These are phyloP conservation scores for Sporothrix protearum DNA, from an alignment of 2,329 filamentous ascomycete species.

Conservation along the genomic window DNA sequence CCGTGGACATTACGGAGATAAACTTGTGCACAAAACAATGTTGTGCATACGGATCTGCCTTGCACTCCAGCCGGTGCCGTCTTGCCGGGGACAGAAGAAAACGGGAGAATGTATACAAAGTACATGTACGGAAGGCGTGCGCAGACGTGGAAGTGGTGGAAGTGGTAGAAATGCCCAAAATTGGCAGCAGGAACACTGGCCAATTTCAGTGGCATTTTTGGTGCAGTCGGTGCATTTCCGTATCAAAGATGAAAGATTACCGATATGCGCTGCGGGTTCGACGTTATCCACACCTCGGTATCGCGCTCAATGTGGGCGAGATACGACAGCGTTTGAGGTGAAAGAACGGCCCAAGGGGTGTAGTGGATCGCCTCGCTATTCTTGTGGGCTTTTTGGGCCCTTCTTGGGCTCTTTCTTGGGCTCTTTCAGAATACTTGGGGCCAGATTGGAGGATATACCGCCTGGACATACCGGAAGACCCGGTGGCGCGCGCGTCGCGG, in stretches of 20 bases:
- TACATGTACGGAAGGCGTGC: background rate
- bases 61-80: background rate
- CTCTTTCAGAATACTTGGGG: background rate
- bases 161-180: background rate
- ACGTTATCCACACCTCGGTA: conserved; percentile 1
- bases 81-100: background rate
- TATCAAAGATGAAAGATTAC: background rate
- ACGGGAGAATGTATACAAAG: background rate
- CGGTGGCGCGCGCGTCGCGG: conserved; percentile 3
- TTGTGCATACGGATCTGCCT: background rate
- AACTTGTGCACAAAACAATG: background rate
- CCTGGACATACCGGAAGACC: background rate
- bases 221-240: no score
- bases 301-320: background rate
- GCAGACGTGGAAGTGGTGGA: background rate
- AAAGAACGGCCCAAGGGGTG: background rate
- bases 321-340: background rate
- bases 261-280: background rate
- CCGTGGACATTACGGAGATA: background rate
- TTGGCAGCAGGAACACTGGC: background rate
- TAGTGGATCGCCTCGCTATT: background rate
- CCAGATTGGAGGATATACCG: background rate
- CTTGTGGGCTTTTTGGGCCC: background rate
- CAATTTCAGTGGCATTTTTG: background rate
- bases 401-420: background rate